Conservation (phyloP, 805 yeast genomes). For the Metschnikowia corniflorae region DNA sequence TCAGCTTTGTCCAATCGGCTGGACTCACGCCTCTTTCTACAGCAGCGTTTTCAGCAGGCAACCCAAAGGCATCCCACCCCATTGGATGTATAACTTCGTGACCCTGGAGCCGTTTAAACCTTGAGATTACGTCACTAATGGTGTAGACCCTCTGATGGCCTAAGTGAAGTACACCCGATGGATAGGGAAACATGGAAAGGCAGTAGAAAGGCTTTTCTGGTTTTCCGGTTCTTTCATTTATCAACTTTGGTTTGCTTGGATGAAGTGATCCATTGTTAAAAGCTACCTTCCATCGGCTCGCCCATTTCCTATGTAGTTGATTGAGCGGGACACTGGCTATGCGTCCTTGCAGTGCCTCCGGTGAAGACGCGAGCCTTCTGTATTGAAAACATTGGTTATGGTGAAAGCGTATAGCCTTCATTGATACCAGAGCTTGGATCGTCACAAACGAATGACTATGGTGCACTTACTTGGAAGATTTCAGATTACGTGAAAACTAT, state of each 20-base stretch:
- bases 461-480: no score
- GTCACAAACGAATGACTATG: no score
- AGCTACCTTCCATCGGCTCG: conserved; percentile 40
- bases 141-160: conserved; percentile 94
- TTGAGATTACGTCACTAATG: conserved; percentile 76
- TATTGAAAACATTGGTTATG: no score
- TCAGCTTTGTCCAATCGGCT: conserved; percentile 73
- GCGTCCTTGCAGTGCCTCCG: no score
- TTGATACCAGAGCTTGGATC: no score
- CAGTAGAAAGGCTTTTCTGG: conserved; percentile 46
- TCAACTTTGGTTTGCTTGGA: conserved; percentile 23
- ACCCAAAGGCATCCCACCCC: conserved; percentile 99
- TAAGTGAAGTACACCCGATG: conserved; percentile 88
- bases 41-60: conserved; percentile 98
- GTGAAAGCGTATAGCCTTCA: no score
- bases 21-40: conserved; percentile 80
- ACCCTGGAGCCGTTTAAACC: conserved; percentile 77
- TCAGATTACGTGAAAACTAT: no score
- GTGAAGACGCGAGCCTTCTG: no score
- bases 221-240: neutral
- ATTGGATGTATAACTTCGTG: conserved; percentile 84
- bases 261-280: conserved; percentile 35
- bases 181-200: conserved; percentile 92
- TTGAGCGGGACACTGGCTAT: conserved; percentile 19
- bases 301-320: conserved; percentile 53